Evolutionary conservation across 139 green algal species (phyloP).

Genomic region (Deuterostichococcus epilithicus): DNA sequence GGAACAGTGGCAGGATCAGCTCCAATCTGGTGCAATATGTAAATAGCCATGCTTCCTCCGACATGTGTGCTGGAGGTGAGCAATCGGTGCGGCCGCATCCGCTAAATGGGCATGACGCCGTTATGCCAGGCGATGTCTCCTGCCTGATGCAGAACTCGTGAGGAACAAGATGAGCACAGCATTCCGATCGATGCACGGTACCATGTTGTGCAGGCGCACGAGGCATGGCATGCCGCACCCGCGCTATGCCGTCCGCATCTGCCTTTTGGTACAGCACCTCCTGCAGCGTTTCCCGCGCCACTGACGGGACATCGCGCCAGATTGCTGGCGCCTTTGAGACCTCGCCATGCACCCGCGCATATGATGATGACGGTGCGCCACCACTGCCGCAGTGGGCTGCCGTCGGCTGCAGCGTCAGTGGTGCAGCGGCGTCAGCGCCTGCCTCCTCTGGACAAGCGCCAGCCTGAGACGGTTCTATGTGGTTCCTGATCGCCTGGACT

Average conservation of each 20-base stretch:
- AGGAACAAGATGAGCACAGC: no score
- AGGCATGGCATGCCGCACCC: no score
- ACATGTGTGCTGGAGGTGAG: no score
- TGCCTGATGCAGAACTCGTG: no score
- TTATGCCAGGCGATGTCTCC: no score
- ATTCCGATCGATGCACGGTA: no score
- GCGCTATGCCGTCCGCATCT: constrained; percentile 81
- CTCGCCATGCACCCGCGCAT: constrained; percentile 73
- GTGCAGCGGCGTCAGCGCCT: no score
- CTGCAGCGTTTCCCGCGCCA: constrained; percentile 52
- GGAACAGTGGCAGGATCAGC: no score
- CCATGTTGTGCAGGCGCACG: no score
- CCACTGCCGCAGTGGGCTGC: background rate
- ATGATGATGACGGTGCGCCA: constrained; percentile 17
- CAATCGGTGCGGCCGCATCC: no score
- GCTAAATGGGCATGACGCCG: no score
- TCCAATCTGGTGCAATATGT: no score
- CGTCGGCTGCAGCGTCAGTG: background rate
- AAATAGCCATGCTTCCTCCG: background rate
- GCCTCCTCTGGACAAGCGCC: background rate
- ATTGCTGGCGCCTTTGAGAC: constrained; percentile 53
- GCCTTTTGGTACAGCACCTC: constrained; percentile 89
- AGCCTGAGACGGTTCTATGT: background rate
- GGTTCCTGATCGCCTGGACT: background rate
- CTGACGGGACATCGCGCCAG: constrained; percentile 48